phyloP scores from a whole-genome alignment of 768 basidiomycete species.

The Pisolithus tinctorius region DNA sequence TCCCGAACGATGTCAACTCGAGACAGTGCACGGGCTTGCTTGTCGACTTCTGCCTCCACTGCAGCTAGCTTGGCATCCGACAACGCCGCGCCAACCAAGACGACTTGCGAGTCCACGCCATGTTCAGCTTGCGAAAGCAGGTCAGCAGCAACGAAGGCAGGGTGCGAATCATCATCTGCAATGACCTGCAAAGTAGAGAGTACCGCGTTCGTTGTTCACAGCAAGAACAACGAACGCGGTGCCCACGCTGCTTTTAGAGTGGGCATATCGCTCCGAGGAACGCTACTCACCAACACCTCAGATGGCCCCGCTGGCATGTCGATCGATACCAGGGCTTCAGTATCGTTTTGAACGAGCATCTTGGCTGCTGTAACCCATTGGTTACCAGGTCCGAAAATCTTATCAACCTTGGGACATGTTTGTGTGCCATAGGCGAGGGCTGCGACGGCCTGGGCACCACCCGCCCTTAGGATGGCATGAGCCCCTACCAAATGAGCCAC shows the following conservation, averaged over 20 bases:
- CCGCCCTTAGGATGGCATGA: constrained; percentile 85
- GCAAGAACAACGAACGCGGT: constrained; percentile 35
- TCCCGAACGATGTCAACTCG: constrained; percentile 87
- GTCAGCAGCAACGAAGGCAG: constrained; percentile 93
- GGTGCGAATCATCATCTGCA: constrained; percentile 79
- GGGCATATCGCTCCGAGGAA: constrained; percentile 59
- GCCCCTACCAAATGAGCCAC: constrained; percentile 90
- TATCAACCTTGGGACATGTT: constrained; percentile 96
- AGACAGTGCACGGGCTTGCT: constrained; percentile 78
- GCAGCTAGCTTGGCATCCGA: constrained; percentile 51
- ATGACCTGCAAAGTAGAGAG: constrained; percentile 59
- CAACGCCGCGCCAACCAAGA: constrained; percentile 77
- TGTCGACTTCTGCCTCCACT: constrained; percentile 81
- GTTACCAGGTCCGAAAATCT: constrained; percentile 98
- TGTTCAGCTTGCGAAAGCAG: constrained; percentile 97
- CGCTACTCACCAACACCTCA: constrained; percentile 74
- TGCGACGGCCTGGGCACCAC: constrained; percentile 93
- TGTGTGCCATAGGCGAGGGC: constrained; percentile 96
- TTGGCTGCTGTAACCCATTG: constrained; percentile 99
- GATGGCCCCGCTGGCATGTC: constrained; percentile 99
- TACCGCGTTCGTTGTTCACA: constrained; percentile 24
- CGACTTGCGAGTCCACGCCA: constrained; percentile 96
- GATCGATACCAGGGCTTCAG: constrained; percentile 91
- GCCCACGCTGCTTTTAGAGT: constrained; percentile 54
- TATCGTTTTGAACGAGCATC: constrained; percentile 99